Percentiles rank a stretch among this genome's conserved stretches.
These are phyloP conservation scores for Wickerhamomyces sydowiorum DNA, from an alignment of 805 yeast genomes.

Conservation along the genomic window DNA sequence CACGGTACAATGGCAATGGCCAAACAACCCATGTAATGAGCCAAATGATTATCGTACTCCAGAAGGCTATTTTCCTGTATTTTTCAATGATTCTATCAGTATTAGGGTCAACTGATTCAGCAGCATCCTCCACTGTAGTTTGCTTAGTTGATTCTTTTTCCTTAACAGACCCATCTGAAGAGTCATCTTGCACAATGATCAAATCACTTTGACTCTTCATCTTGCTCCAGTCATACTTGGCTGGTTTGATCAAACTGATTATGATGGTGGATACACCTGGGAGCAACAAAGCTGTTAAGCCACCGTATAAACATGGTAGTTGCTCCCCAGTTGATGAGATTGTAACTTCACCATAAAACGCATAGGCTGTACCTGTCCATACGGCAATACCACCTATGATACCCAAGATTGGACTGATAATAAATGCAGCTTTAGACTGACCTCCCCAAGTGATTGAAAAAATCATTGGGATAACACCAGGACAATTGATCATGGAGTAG, in stretches of 20 bases:
- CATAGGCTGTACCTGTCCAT: constrained; percentile 28
- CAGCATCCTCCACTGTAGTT: not conserved
- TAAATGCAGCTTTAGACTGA: constrained; percentile 25
- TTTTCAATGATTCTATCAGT: constrained; percentile 6
- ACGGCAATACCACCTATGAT: constrained; percentile 25
- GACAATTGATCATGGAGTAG: constrained; percentile 30
- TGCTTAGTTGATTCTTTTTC: too few species aligned
- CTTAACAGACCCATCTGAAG: too few species aligned
- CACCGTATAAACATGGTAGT: constrained; percentile 30
- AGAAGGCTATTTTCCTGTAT: constrained; percentile 24
- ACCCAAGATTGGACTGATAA: constrained; percentile 28
- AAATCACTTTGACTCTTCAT: constrained; percentile 13
- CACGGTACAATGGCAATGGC: constrained; percentile 38
- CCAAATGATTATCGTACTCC: constrained; percentile 22
- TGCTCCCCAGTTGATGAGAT: constrained; percentile 25
- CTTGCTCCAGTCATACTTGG: constrained; percentile 25
- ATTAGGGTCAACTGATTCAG: not conserved
- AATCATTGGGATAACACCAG: constrained; percentile 32
- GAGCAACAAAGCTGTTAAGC: constrained; percentile 26
- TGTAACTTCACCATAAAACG: constrained; percentile 23
- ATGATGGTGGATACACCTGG: constrained; percentile 27
- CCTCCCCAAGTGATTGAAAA: constrained; percentile 30
- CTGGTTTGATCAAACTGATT: constrained; percentile 26
- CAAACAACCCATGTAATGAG: constrained; percentile 32
- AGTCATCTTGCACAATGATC: not conserved